phyloP scores from a whole-genome alignment of 805 yeast species.

The Priceomyces haplophilus region DNA sequence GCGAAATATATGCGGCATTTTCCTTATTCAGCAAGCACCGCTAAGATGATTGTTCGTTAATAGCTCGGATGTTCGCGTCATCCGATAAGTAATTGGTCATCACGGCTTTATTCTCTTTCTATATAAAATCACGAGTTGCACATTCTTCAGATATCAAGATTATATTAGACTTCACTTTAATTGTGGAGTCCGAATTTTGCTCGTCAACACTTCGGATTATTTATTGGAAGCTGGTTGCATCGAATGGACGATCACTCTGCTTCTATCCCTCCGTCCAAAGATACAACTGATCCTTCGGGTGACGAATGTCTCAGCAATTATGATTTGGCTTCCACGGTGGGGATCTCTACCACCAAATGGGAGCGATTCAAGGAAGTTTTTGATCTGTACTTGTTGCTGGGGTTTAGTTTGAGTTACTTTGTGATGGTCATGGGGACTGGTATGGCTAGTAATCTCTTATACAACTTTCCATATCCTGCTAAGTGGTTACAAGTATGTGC shows the following conservation, averaged over 20 bases:
- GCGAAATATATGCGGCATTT: too few relatives aligned
- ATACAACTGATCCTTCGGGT: neutral
- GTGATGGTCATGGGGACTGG: slow-evolving; percentile 86
- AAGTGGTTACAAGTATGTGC: slow-evolving; percentile 59
- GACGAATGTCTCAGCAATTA: neutral
- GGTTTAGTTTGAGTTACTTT: slow-evolving; percentile 55
- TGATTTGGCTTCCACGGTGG: neutral
- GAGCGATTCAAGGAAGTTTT: neutral
- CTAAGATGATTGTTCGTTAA: too few relatives aligned
- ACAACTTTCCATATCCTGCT: slow-evolving; percentile 62
- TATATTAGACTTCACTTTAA: too few relatives aligned
- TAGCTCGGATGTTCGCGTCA: too few relatives aligned
- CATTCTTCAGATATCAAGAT: too few relatives aligned
- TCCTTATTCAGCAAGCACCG: too few relatives aligned
- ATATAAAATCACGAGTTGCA: too few relatives aligned
- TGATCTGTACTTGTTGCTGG: slow-evolving; percentile 1
- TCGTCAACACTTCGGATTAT: too few relatives aligned
- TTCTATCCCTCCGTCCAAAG: neutral
- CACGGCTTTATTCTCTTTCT: too few relatives aligned
- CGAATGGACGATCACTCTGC: neutral
- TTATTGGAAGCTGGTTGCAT: too few relatives aligned
- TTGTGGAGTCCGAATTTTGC: too few relatives aligned
- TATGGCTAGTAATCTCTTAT: slow-evolving; percentile 59
- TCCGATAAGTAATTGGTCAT: too few relatives aligned
- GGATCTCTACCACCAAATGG: neutral